phyloP scores from a whole-genome alignment of 2,329 filamentous ascomycete genomes.

The Beauveria scarabaeidicola region DNA sequence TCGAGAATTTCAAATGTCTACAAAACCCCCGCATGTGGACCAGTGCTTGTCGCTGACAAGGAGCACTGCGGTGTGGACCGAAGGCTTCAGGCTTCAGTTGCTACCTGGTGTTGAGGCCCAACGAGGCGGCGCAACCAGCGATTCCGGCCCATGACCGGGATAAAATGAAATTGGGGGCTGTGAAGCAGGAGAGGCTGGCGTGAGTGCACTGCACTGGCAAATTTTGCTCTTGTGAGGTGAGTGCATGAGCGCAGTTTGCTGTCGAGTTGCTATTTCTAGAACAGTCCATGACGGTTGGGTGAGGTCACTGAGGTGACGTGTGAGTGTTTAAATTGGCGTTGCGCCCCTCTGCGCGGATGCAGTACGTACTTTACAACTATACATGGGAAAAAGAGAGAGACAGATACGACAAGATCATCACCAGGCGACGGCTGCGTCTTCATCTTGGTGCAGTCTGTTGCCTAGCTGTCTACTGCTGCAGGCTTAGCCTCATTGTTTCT shows the following conservation, averaged over 20 bases:
- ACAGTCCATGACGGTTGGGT: background rate
- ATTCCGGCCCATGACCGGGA: background rate
- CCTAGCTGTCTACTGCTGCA: background rate
- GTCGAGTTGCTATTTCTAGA: background rate
- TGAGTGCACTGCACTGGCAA: background rate
- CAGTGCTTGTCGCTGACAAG: background rate
- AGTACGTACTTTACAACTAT: background rate
- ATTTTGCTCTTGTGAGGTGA: background rate
- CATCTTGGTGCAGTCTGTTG: background rate
- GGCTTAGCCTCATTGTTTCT: background rate
- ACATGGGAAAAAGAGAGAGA: background rate
- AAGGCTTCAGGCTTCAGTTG: constrained; percentile 2
- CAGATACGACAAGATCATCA: background rate
- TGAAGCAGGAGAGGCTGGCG: background rate
- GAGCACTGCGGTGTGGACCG: background rate
- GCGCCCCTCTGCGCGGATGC: background rate
- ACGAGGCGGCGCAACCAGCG: constrained; percentile 1
- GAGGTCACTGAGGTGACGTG: background rate
- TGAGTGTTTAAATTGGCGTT: background rate
- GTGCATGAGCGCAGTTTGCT: background rate
- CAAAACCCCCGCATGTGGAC: background rate
- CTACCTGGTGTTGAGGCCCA: constrained; percentile 6
- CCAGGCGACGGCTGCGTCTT: background rate
- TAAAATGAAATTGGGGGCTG: background rate
- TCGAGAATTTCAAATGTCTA: too few relatives aligned